Evolutionary conservation across 2,329 filamentous ascomycete genomes (phyloP), one percentile per base, ranked within the genome.

Genomic region (Bipolaris victoriae): DNA sequence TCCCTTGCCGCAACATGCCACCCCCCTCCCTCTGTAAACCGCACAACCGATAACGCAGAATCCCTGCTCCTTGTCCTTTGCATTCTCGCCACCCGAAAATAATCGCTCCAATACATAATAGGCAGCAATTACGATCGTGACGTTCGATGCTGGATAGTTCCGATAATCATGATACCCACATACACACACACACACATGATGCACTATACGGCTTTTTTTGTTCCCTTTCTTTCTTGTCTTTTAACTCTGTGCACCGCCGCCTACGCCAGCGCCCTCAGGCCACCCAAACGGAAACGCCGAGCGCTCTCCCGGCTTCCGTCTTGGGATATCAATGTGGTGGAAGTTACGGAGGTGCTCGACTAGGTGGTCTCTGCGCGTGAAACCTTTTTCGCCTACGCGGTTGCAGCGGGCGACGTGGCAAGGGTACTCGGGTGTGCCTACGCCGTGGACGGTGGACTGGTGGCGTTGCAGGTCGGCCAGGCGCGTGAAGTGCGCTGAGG

Each of bases 331-430:
- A 44, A 80, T 70, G 52, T 81, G 78, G 66, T 87, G 85, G 58
- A 81, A 84, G 41, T 82, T 82, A 50, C 85, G 76, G 50, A 83
- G 69, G 68, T 88, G 85, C 65, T 87, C 85, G 37, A 78, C 78
- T 39, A 86, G 75, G 65, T 87, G 85, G 64, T 88, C 85, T 50
- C 80, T 77, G 5, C 85, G 78, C 4, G 82, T 81, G 64, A 87
- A 87, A 0, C 84, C 84, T 57, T 73, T 74, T 41, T 70, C 65
- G 22, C 63, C 71, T 1, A 74, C 58, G 9, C 73, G 70, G n/a
- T 63, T 67, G 58, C 73, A 76, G 36, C 61, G 60, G 0, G 68
- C 60, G 1, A 74, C 67, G 1, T 64, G 65, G 57, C 73, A 76
- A 1, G 73, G 72, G 35, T 66, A 75, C 6, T 71, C 71, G n/a